Conservation (phyloP, 2,329 filamentous ascomycete genomes). For the Calonectria pseudoturangicola region DNA sequence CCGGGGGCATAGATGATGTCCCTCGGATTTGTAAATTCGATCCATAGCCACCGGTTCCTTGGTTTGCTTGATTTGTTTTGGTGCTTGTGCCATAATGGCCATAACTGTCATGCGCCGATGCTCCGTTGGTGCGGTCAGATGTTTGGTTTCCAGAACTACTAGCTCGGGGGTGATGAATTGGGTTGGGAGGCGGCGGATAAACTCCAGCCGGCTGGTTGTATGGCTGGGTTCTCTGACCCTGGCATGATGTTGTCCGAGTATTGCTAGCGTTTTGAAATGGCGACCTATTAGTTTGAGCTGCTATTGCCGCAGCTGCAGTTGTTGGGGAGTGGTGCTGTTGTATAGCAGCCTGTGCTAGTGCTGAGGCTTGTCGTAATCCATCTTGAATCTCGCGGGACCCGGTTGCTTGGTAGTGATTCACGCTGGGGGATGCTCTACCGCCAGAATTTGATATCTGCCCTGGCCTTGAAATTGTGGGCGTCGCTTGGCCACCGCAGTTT, state of each 20-base stretch:
- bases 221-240: slow-evolving; percentile 58
- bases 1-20: slow-evolving; percentile 24
- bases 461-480: background rate
- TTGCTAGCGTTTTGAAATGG: slow-evolving; percentile 54
- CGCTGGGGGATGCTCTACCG: slow-evolving; percentile 23
- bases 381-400: slow-evolving; percentile 39
- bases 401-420: slow-evolving; percentile 35
- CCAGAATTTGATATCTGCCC: background rate
- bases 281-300: slow-evolving; percentile 56
- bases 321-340: slow-evolving; percentile 56
- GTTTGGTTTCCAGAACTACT: slow-evolving; percentile 38
- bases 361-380: slow-evolving; percentile 30
- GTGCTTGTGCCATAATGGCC: slow-evolving; percentile 44
- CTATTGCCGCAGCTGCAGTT: slow-evolving; percentile 53
- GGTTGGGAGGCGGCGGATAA: slow-evolving; percentile 42
- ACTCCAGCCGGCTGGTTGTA: slow-evolving; percentile 45
- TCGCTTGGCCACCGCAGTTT: slow-evolving; percentile 26
- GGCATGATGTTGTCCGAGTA: slow-evolving; percentile 58
- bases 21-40: slow-evolving; percentile 58
- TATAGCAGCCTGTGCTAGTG: slow-evolving; percentile 44
- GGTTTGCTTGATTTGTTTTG: slow-evolving; percentile 36
- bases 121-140: slow-evolving; percentile 36
- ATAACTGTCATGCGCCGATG: slow-evolving; percentile 48
- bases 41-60: slow-evolving; percentile 55
- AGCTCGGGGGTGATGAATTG: slow-evolving; percentile 41